Base-by-base conservation (phyloP, 1,139 yeast species). In the Scheffersomyces cryptocercus region DNA sequence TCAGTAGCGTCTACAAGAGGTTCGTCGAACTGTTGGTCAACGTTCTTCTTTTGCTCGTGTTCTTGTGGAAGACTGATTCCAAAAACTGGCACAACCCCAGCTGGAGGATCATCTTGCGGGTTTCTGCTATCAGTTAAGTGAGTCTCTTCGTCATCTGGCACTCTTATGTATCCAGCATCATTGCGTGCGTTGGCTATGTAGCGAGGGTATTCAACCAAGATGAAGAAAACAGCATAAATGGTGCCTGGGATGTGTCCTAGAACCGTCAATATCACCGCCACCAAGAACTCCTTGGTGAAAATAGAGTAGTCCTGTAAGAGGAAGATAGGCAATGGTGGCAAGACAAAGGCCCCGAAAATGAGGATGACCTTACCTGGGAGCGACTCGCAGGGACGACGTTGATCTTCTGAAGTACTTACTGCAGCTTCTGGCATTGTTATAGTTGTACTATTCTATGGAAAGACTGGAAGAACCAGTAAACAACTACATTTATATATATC, bases 271-370 rank as follows among this genome's bases (percentile, higher is more conserved):
- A 72, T 42, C 4, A 70, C 54, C 2, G 67, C 55, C 6, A 72
- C 62, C 36, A 68, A 59, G 39, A 68, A 63, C 47, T 70, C 75
- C 51, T 63, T 65, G 46, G 69, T 69, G 40, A 58, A 61, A 29
- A 68, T 49, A 24, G 64, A 52, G 45, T 62, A 59, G 38, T 61
- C 59, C 20, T 56, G 50, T 40, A 68, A 51, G 14, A 73, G 52
- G 40, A 64, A 64, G 12, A 72, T 57, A 1, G 77, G 74, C 37
- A 70, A 59, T 3, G 78, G 78, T 4, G 78, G 78, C 37, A 72
- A 48, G 6, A 72, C 48, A 12, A 70, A 45, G 9, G 68, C 73
- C 51, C 69, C 55, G 8, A 68, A 36, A 13, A 61, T 59, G 49
- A 73, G 61, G 20, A 73, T 55, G 14, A 64, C 35, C 45, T 35